phyloP scores from a whole-genome alignment of 805 yeast species.

The Clavispora asparagi region DNA sequence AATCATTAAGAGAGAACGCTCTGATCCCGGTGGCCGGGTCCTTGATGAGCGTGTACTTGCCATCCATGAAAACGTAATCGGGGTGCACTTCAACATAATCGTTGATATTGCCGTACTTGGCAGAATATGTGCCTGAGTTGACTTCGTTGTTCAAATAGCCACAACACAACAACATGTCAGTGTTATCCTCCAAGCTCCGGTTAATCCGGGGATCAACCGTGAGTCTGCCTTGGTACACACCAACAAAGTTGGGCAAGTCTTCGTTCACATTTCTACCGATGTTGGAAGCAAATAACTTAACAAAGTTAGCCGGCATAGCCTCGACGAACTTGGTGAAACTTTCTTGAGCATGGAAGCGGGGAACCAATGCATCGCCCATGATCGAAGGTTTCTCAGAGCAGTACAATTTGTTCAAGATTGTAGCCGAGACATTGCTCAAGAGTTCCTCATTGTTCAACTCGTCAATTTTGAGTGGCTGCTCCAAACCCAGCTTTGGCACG shows the following conservation, averaged over 20 bases:
- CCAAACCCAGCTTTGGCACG: conserved; percentile 20
- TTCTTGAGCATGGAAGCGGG: conserved; percentile 49
- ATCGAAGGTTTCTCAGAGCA: conserved; percentile 55
- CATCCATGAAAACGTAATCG: conserved; percentile 36
- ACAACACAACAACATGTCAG: conserved; percentile 66
- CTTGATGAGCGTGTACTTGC: conserved; percentile 19
- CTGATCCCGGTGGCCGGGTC: conserved; percentile 19
- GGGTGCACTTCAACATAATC: conserved; percentile 35
- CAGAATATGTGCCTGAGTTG: conserved; percentile 22
- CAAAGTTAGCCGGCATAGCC: conserved; percentile 28
- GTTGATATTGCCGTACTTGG: conserved; percentile 18
- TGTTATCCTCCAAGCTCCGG: conserved; percentile 30
- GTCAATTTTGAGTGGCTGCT: conserved; percentile 9
- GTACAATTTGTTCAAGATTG: conserved; percentile 48
- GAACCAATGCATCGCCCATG: conserved; percentile 65
- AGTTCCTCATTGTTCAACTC: conserved; percentile 11
- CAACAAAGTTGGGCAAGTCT: conserved; percentile 56
- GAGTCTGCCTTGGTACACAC: conserved; percentile 65
- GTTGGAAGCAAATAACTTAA: conserved; percentile 52
- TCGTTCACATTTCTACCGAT: conserved; percentile 77
- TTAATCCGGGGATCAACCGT: conserved; percentile 22
- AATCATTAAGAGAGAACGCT: conserved; percentile 24
- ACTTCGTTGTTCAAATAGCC: conserved; percentile 51
- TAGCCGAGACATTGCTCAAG: conserved; percentile 19
- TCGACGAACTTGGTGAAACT: conserved; percentile 46